Evolutionary conservation across 1,284 basidiomycete species (phyloP), one percentile per base, ranked within the genome.

Genomic region (Boletus albobrunnescens): DNA sequence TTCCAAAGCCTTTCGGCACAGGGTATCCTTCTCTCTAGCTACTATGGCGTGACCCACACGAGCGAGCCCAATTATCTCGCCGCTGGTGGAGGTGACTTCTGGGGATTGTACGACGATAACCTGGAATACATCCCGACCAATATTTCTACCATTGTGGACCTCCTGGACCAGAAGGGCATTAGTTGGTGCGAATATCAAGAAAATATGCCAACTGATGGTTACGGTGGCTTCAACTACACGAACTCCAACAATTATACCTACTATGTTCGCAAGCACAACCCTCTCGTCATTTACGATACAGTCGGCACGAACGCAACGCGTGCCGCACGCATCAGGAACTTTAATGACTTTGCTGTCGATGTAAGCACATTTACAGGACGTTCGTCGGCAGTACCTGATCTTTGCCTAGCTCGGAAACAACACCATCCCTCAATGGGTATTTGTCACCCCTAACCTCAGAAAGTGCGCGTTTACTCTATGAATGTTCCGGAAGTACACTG

Each of bases 31-130:
- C 67, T 86, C 28, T 69, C 68, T 24, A 65, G 72, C 33, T 83
- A 75, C 64, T 78, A 78, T 54, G 78, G 68, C 0, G 53, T 84
- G 26, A 84, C 84, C 1, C 82, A 85, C 56, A 71, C 81, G 13
- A 81, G 79, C 1, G 75, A 85, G 61, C 82, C 83, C 16, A 82
- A 84, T 55, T 84, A 81, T 52, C 54, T 79, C 28, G 69, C 72
- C 3, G 55, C 67, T 0, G 71, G 71, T 6, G 73, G 72, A 17
- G 84, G 83, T 40, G 76, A 80, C 56, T 83, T 80, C 61, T 84
- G 69, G 37, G 83, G 82, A 22, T 65, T 78, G 56, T 60, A 55
- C 10, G 71, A 73, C 47, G 82, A 86, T 54, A 57, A 65, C 39
- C 60, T 73, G 46, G 67, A 67, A 56, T 60, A 56, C 23, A 48